phyloP scores from a whole-genome alignment of 2,329 filamentous ascomycete species.

The Xylaria sp. region DNA sequence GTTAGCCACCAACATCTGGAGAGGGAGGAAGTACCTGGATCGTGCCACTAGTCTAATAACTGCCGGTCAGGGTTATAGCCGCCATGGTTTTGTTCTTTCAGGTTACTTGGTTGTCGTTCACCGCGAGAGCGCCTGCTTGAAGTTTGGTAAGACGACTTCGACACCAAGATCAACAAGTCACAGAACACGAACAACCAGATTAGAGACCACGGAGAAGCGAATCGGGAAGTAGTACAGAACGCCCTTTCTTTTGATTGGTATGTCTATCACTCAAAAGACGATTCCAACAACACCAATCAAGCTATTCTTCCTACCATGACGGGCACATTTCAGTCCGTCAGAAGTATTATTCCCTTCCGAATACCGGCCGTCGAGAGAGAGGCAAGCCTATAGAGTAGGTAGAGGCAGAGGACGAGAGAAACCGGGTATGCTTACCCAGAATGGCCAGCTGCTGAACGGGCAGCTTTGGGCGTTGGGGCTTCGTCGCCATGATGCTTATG shows the following conservation, averaged over 20 bases:
- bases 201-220: background rate
- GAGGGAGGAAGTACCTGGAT: constrained; percentile 34
- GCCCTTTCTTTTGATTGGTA: constrained; percentile 6
- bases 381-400: background rate
- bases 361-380: background rate
- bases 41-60: constrained; percentile 14
- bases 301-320: background rate
- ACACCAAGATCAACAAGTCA: constrained; percentile 37
- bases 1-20: constrained; percentile 42
- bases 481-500: constrained; percentile 29
- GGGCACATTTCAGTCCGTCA: background rate
- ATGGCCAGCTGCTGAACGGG: constrained; percentile 79
- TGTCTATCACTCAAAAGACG: background rate
- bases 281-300: background rate
- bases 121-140: constrained; percentile 23
- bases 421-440: constrained; percentile 64
- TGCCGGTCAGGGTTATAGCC: background rate
- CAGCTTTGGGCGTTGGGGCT: constrained; percentile 60
- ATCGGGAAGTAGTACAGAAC: background rate
- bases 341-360: background rate
- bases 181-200: constrained; percentile 20
- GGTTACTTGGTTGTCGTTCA: constrained; percentile 15
- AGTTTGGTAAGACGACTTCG: constrained; percentile 32
- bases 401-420: constrained; percentile 5
- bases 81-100: background rate